Base-by-base conservation (phyloP, 2,329 filamentous ascomycete genomes). In the Epichloe glyceriae region DNA sequence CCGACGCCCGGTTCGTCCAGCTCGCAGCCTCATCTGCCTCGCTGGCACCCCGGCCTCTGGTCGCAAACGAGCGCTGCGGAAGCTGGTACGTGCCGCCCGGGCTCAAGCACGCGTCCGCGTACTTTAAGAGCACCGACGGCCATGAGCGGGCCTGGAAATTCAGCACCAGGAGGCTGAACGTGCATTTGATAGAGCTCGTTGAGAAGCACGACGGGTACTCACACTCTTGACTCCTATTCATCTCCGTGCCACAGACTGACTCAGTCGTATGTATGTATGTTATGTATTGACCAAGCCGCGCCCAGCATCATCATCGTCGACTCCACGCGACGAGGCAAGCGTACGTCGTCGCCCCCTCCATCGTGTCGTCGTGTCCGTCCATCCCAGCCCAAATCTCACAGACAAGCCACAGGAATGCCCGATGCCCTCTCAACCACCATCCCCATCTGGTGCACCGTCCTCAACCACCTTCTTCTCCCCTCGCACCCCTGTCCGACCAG, bases 61-160 rank as follows among this genome's bases (percentile, higher is more conserved):
- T 97, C 14, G 89, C 91, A 33, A 98, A 98, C 63, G 90, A 97
- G 71, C 79, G 93, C 53, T 97, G 93, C 65, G 93, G 93, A 0
- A 91, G 87, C 67, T 98, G 93, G 93, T 97, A 97, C 65, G 85
- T 97, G 26, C 69, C 73, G 35, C 83, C 83, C 0, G 66, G 66
- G 7, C 61, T 61, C 26, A 93, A 91, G 67, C 69, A 64, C 1
- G 86, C 79, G 34, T 89, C 86, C 56, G 87, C 85, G 34, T 98
- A 97, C 68, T 98, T 97, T 70, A 98, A 98, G 74, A 95, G 88
- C 68, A 98, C 93, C 2, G 93, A 98, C 69, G 93, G 93, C 1
- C 93, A 98, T 65, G 82, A 83, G 49, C 83, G 87, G 8, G 83
- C 94, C 61, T 98, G 93, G 93, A 79, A 83, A 54, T 95, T 97